Conservation (phyloP, 78 protist species). For the Speleostelium caveatum region DNA sequence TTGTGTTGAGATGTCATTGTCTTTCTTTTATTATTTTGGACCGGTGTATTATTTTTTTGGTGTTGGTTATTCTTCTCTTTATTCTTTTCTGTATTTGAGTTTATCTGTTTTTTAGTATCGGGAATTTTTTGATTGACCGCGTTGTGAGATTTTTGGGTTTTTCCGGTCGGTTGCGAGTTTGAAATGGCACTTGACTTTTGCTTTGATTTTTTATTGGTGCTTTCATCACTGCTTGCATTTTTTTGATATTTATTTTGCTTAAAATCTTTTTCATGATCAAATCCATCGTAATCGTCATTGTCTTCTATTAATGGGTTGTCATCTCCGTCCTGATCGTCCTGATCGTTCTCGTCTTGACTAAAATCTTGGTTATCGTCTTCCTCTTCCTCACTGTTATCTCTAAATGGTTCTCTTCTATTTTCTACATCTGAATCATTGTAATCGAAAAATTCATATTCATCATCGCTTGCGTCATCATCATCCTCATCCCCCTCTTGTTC, state of each 20-base stretch:
- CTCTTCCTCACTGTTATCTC: slow-evolving; percentile 11
- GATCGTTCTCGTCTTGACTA: too few species aligned
- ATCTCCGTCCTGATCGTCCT: not conserved
- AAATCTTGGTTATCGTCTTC: not conserved
- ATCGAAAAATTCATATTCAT: not conserved
- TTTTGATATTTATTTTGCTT: too few species aligned
- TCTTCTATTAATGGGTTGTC: not conserved
- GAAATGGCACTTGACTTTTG: not conserved
- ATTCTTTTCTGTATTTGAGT: not conserved
- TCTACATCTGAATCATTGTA: not conserved
- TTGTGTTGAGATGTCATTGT: not conserved
- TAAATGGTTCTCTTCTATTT: not conserved
- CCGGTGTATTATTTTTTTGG: not conserved
- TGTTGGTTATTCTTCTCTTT: not conserved
- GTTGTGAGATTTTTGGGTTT: not conserved
- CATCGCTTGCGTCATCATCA: not conserved
- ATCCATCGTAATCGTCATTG: slow-evolving; percentile 5
- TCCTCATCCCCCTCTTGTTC: not conserved
- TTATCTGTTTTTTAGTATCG: too few species aligned
- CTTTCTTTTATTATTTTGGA: not conserved
- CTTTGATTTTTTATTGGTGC: not conserved
- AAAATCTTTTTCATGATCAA: slow-evolving; percentile 15
- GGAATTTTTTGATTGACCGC: too few species aligned
- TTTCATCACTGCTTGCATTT: too few species aligned
- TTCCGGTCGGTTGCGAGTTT: not conserved